phyloP scores from a whole-genome alignment of 1,284 basidiomycete species.

The Kwoniella shivajii region DNA sequence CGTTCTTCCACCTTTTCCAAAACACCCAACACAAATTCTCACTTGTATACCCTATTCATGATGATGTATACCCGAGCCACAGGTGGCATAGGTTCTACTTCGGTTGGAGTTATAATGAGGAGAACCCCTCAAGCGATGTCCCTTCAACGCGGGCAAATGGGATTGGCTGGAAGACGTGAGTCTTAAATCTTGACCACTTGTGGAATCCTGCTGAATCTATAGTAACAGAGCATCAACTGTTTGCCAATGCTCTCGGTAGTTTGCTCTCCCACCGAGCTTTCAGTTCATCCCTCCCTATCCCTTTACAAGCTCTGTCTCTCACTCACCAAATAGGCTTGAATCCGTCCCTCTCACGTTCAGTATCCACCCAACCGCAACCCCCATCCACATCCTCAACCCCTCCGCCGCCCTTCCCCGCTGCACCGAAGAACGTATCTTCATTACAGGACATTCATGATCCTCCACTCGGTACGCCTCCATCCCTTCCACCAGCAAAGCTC shows the following conservation, averaged over 20 bases:
- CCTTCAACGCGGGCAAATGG: conserved; percentile 4
- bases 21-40: background rate
- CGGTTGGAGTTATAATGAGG: conserved; percentile 8
- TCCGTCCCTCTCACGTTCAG: conserved; percentile 3
- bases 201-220: background rate
- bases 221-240: conserved; percentile 9
- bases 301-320: conserved; percentile 13
- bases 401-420: conserved; percentile 14
- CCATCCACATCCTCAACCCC: conserved; percentile 10
- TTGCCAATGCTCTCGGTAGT: conserved; percentile 14
- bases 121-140: conserved; percentile 1
- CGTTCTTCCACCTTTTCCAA: background rate
- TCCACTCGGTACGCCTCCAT: conserved; percentile 37
- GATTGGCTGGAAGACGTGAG: conserved; percentile 11
- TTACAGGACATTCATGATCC: conserved; percentile 30
- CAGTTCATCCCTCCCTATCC: conserved; percentile 18
- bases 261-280: conserved; percentile 11
- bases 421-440: conserved; percentile 10
- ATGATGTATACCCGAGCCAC: conserved; percentile 15
- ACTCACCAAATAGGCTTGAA: conserved; percentile 6
- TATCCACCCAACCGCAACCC: conserved; percentile 33
- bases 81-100: conserved; percentile 12
- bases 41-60: background rate
- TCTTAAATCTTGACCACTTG: background rate
- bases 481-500: conserved; percentile 32